Conservation (phyloP, 192 early-diverging fungal species). For the Spinellus fusiger region DNA sequence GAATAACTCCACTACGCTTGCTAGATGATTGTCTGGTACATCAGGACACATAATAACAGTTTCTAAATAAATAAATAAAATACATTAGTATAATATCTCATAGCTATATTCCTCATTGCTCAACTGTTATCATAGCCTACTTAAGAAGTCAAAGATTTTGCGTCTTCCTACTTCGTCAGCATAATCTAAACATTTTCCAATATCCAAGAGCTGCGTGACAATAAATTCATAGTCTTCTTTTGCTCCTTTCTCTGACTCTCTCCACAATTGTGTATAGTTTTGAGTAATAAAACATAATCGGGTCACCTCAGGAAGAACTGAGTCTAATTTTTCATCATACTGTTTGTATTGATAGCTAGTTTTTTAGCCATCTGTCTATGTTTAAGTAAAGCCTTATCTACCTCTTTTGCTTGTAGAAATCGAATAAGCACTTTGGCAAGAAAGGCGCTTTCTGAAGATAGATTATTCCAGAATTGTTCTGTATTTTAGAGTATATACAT, state of each 20-base stretch:
- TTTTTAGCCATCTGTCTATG: constrained; percentile 19
- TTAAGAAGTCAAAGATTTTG: constrained; percentile 67
- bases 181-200: constrained; percentile 75
- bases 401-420: constrained; percentile 33
- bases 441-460: constrained; percentile 48
- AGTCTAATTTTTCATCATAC: constrained; percentile 58
- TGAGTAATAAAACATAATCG: constrained; percentile 48
- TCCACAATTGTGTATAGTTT: constrained; percentile 46
- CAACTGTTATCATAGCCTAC: constrained; percentile 34
- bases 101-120: neutral
- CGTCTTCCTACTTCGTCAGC: constrained; percentile 86
- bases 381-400: neutral
- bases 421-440: constrained; percentile 39
- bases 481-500: neutral
- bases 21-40: constrained; percentile 72
- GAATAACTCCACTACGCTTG: constrained; percentile 71
- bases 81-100: neutral
- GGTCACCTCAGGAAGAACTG: constrained; percentile 64
- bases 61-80: constrained; percentile 29
- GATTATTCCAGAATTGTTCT: constrained; percentile 48
- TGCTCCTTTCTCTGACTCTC: constrained; percentile 42
- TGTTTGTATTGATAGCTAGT: constrained; percentile 21
- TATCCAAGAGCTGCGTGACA: constrained; percentile 65
- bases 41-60: constrained; percentile 73
- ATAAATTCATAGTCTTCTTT: constrained; percentile 58